phyloP scores from a whole-genome alignment of 306 rosid species.

The Benincasa hispida region DNA sequence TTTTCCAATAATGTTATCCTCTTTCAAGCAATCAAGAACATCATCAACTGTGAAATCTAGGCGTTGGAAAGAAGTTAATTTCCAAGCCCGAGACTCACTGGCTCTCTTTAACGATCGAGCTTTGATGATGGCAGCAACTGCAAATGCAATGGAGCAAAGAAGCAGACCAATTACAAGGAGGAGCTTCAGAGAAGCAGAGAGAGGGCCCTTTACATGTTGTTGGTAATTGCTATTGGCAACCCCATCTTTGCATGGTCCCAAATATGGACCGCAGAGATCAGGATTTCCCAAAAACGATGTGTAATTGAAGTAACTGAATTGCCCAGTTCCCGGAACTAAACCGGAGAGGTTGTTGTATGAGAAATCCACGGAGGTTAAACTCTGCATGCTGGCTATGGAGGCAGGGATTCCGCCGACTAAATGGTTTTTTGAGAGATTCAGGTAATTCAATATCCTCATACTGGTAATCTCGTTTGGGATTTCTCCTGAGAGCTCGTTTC shows the following conservation, averaged over 20 bases:
- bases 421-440: slow-evolving; percentile 74
- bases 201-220: slow-evolving; percentile 42
- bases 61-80: slow-evolving; percentile 80
- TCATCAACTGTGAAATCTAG: slow-evolving; percentile 83
- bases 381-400: slow-evolving; percentile 71
- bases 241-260: slow-evolving; percentile 68
- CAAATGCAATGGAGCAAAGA: slow-evolving; percentile 16
- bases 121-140: slow-evolving; percentile 66
- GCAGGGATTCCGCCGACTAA: slow-evolving; percentile 66
- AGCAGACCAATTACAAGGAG: slow-evolving; percentile 9
- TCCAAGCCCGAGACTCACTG: slow-evolving; percentile 78
- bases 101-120: slow-evolving; percentile 80
- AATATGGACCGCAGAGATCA: slow-evolving; percentile 78
- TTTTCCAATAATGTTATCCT: slow-evolving; percentile 84
- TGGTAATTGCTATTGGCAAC: slow-evolving; percentile 28
- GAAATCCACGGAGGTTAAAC: slow-evolving; percentile 82
- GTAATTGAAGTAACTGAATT: slow-evolving; percentile 87
- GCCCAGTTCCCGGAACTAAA: slow-evolving; percentile 88
- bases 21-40: slow-evolving; percentile 73
- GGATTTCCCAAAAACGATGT: slow-evolving; percentile 77
- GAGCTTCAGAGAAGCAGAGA: slow-evolving; percentile 23
- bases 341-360: slow-evolving; percentile 90
- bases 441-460: slow-evolving; percentile 75
- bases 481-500: slow-evolving; percentile 63
- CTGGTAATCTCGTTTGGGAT: slow-evolving; percentile 70